Evolutionary conservation across 495 filamentous ascomycete species (phyloP), one percentile per base, ranked within the genome.

Genomic region (Lasiosphaeriaceae sp.): DNA sequence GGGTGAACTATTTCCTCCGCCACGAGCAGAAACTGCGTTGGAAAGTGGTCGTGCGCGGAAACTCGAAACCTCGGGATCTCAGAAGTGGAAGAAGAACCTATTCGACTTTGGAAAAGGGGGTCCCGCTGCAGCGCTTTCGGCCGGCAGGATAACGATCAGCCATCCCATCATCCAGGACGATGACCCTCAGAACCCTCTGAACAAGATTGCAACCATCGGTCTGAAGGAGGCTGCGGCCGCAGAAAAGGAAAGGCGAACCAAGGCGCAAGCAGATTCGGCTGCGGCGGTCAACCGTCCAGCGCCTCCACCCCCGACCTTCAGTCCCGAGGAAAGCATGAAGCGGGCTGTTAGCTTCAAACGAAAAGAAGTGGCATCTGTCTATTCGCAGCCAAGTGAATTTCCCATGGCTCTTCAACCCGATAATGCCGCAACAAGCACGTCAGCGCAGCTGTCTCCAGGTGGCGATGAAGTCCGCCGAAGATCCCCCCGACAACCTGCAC

Each of bases 181-280:
- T 41, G 67, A 67, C 31, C 57, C 51, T 53, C 60, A 61, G 26
- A 73, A 77, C 50, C 66, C 74, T 12, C 57, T 81, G 48, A 69
- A 69, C 60, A 71, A 71, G 59, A 78, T 79, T 55, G 58, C 70
- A 16, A 77, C 77, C 14, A 69, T 81, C 44, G 77, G 76, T 48
- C 58, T 83, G 41, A 63, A 71, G 39, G 72, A 73, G 2, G 80
- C 80, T 34, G 78, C 74, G 2, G 57, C 49, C 19, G 72, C 76
- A 16, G 80, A 82, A 51, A 73, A 67, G 52, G 72, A 79, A 45
- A 70, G 79, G 20, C 71, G 80, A 17, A 72, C 66, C 9, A 75
- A 62, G 52, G 55, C 65, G 54, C 68, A 70, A 12, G 63, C 65
- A 29, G 66, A 62, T 1, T 63, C 63, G 24, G 52, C 20, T 46